Conservation (phyloP, 2,329 filamentous ascomycete species). For the Trichoderma koningii region DNA sequence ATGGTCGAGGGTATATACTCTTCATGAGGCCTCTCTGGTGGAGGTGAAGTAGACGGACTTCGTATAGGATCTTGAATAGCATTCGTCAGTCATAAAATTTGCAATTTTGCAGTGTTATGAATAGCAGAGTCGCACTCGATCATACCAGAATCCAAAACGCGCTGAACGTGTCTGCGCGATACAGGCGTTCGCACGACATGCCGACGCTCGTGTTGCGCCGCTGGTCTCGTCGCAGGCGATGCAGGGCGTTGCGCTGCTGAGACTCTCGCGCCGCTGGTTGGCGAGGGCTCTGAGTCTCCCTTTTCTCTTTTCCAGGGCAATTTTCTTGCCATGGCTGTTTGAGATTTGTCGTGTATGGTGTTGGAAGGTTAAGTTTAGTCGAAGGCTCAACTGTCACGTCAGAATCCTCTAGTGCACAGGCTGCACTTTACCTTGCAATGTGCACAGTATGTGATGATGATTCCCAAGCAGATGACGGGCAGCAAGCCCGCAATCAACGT, state of each 20-base stretch:
- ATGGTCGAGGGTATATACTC: conserved; percentile 46
- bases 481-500: too few relatives aligned
- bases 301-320: conserved; percentile 15
- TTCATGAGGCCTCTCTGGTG: conserved; percentile 51
- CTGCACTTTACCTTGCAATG: background rate
- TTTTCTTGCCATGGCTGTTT: conserved; percentile 21
- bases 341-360: background rate
- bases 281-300: background rate
- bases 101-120: background rate
- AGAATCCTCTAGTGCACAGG: background rate
- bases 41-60: conserved; percentile 55
- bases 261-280: background rate
- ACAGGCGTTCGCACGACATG: background rate
- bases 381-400: background rate
- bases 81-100: background rate
- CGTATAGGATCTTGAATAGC: conserved; percentile 33
- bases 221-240: background rate
- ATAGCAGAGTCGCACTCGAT: background rate
- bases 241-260: background rate
- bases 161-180: conserved; percentile 21
- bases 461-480: too few relatives aligned
- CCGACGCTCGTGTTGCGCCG: background rate
- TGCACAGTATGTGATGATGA: too few relatives aligned
- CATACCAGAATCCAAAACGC: conserved; percentile 34
- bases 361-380: background rate